Percentiles rank a stretch among this genome's conserved stretches.
Evolutionary conservation across 192 early-diverging fungal genomes (phyloP).

Genomic region (Dispira simplex): DNA sequence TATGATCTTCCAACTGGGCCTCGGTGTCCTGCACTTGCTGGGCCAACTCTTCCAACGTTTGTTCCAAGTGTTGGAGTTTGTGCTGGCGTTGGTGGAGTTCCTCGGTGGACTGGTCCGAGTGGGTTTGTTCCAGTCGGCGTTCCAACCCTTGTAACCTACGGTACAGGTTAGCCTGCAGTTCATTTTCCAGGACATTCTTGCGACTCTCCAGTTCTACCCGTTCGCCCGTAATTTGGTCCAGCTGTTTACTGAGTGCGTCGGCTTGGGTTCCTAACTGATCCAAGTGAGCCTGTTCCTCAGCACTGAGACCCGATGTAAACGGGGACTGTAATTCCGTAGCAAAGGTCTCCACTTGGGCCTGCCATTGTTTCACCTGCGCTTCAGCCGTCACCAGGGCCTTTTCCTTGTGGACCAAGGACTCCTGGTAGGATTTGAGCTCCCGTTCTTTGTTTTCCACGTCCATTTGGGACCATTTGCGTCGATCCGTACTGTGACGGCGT

Average conservation of each 20-base stretch:
- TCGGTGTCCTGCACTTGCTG: conserved; percentile 22
- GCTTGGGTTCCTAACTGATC: conserved; percentile 29
- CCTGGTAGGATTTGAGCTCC: conserved; percentile 22
- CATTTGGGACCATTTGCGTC: conserved; percentile 42
- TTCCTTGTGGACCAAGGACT: conserved; percentile 32
- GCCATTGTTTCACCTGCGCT: conserved; percentile 28
- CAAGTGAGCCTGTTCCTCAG: conserved; percentile 34
- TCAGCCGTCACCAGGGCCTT: conserved; percentile 27
- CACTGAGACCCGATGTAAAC: conserved; percentile 31
- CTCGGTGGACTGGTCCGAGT: conserved; percentile 28
- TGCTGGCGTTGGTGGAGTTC: conserved; percentile 20
- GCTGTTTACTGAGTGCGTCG: conserved; percentile 36
- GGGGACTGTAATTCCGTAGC: conserved; percentile 41
- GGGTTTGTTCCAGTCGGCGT: conserved; percentile 37
- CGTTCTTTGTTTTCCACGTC: conserved; percentile 42
- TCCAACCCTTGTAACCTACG: conserved; percentile 49
- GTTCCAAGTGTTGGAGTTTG: conserved; percentile 19
- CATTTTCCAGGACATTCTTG: conserved; percentile 56
- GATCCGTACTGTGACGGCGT: conserved; percentile 31
- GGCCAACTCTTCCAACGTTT: conserved; percentile 27
- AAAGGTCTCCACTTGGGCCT: conserved; percentile 40
- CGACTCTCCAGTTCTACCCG: conserved; percentile 49
- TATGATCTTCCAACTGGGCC: conserved; percentile 18
- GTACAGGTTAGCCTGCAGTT: conserved; percentile 50
- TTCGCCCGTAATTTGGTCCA: conserved; percentile 32